These are phyloP conservation scores for Aspergillus novofumigatus DNA, from an alignment of 2,329 filamentous ascomycete species.

Conservation along the genomic window DNA sequence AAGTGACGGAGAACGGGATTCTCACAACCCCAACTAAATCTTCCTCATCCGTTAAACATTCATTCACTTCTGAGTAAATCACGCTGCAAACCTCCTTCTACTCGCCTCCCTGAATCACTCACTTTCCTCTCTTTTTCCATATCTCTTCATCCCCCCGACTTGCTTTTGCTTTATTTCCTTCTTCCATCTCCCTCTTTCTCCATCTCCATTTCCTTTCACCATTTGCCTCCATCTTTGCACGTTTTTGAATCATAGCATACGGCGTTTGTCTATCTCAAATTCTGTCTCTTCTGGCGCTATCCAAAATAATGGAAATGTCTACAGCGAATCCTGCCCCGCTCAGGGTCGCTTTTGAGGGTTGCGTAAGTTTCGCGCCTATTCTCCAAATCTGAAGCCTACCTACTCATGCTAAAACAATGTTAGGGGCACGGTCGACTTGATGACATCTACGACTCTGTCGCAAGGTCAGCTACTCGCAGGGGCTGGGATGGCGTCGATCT, in stretches of 20 bases:
- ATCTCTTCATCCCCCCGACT: slow-evolving; percentile 1
- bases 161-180: not conserved
- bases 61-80: not conserved
- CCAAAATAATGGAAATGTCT: slow-evolving; percentile 8
- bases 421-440: slow-evolving; percentile 89
- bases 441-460: slow-evolving; percentile 80
- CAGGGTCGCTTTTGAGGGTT: slow-evolving; percentile 81
- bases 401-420: slow-evolving; percentile 8
- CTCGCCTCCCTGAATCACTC: slow-evolving; percentile 5
- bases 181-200: slow-evolving; percentile 1
- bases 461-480: slow-evolving; percentile 63
- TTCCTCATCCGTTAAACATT: not conserved
- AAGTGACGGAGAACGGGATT: not conserved
- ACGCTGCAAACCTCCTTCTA: not conserved
- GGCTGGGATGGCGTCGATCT: slow-evolving; percentile 81
- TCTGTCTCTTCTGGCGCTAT: not conserved
- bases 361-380: slow-evolving; percentile 53
- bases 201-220: not conserved
- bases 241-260: not conserved
- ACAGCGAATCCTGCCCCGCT: slow-evolving; percentile 33
- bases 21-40: not conserved
- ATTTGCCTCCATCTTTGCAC: not conserved
- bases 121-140: slow-evolving; percentile 4
- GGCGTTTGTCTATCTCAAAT: not conserved
- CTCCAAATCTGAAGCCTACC: not conserved